Evolutionary conservation across 306 rosid species (phyloP).

Genomic region (Ceratonia siliqua): DNA sequence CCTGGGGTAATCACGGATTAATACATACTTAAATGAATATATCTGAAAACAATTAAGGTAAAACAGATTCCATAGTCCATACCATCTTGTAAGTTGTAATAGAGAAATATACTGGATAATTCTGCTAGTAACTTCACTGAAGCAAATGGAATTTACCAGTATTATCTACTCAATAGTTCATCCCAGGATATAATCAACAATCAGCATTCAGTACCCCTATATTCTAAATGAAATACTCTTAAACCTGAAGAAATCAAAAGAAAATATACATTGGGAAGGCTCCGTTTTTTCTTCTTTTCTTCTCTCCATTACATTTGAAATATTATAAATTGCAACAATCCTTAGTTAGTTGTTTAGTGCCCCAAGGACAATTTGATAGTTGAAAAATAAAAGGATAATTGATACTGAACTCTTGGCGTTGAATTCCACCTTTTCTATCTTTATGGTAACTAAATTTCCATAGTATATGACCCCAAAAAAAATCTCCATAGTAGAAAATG

Average conservation of each 20-base stretch:
- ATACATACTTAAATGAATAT: constrained; percentile 1
- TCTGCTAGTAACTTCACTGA: not conserved
- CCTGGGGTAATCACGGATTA: not conserved
- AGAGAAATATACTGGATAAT: not conserved
- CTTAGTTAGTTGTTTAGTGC: not conserved
- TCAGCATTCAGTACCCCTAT: constrained; percentile 16
- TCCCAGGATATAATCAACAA: constrained; percentile 18
- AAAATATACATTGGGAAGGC: constrained; percentile 17
- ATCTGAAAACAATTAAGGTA: not conserved
- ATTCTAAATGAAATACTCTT: not conserved
- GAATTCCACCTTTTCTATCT: not conserved
- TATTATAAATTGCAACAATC: not conserved
- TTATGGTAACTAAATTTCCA: not conserved
- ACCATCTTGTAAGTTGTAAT: not conserved
- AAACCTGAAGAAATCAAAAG: constrained; percentile 20
- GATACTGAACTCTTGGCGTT: not conserved
- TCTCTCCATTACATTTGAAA: constrained; percentile 26
- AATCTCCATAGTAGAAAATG: too few species aligned
- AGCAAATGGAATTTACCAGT: not conserved
- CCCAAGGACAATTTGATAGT: not conserved
- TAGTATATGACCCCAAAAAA: not conserved
- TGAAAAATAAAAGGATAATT: not conserved
- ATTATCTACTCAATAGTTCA: constrained; percentile 3
- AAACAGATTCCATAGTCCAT: not conserved
- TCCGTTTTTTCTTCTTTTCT: not conserved